Conservation (phyloP, 768 basidiomycete species). For the Pleurotus pulmonarius region DNA sequence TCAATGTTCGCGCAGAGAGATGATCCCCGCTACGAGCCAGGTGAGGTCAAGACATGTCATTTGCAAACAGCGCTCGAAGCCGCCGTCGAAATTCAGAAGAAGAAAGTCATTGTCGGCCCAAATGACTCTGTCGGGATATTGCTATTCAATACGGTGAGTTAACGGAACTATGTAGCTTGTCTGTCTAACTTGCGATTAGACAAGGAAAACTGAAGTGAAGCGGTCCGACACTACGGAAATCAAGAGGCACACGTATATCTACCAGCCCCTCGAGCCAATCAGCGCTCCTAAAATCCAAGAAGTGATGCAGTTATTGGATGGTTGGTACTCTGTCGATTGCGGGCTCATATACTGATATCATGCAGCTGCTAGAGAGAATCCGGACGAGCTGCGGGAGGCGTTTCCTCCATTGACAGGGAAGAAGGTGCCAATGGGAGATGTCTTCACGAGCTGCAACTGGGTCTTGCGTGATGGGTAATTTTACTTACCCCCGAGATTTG, state of each 20-base stretch:
- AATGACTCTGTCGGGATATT: slow-evolving; percentile 88
- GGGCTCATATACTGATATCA: not conserved
- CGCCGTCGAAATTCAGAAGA: slow-evolving; percentile 84
- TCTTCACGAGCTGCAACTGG: slow-evolving; percentile 89
- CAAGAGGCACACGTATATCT: slow-evolving; percentile 67
- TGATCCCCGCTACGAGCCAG: slow-evolving; percentile 60
- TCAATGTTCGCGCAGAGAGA: slow-evolving; percentile 81
- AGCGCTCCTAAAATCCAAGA: slow-evolving; percentile 81
- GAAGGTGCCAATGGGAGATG: slow-evolving; percentile 78
- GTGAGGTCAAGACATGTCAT: slow-evolving; percentile 58
- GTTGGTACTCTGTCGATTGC: slow-evolving; percentile 33
- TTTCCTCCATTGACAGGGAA: slow-evolving; percentile 63
- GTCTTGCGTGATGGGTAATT: slow-evolving; percentile 82
- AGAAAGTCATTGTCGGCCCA: slow-evolving; percentile 85
- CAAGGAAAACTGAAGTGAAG: slow-evolving; percentile 35
- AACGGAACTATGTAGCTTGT: not conserved
- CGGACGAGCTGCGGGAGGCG: slow-evolving; percentile 45
- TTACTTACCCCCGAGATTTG: not conserved
- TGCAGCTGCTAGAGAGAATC: slow-evolving; percentile 65
- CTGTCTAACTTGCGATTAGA: slow-evolving; percentile 24
- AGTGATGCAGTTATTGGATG: slow-evolving; percentile 72
- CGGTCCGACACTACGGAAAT: slow-evolving; percentile 49
- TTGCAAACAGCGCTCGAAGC: slow-evolving; percentile 77
- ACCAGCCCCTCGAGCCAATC: slow-evolving; percentile 73
- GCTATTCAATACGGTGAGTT: slow-evolving; percentile 86